phyloP scores from a whole-genome alignment of 75 land plant species.

The Sequoia sempervirens region DNA sequence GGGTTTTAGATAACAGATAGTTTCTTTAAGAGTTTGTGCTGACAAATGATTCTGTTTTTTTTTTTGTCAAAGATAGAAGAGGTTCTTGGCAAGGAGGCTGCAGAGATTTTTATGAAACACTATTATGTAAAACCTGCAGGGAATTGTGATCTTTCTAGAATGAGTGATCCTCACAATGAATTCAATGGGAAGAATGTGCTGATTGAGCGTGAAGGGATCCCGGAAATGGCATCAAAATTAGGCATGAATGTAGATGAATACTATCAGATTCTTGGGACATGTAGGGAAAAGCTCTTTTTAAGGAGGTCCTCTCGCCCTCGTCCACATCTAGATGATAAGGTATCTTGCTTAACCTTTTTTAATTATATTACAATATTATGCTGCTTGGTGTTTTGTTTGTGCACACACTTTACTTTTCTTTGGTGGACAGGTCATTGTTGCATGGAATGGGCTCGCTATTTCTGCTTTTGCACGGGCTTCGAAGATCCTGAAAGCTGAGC shows the following conservation, averaged over 20 bases:
- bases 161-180: slow-evolving; percentile 97
- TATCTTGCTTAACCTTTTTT: slow-evolving; percentile 10
- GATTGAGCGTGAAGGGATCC: slow-evolving; percentile 48
- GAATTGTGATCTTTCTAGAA: slow-evolving; percentile 88
- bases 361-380: background rate
- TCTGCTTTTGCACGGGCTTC: slow-evolving; percentile 96
- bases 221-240: slow-evolving; percentile 61
- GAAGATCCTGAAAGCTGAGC: slow-evolving; percentile 55
- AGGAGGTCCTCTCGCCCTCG: slow-evolving; percentile 65
- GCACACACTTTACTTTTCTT: background rate
- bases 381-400: background rate
- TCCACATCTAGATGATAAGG: slow-evolving; percentile 99
- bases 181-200: slow-evolving; percentile 88
- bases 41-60: background rate
- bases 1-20: background rate
- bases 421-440: slow-evolving; percentile 75
- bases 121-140: slow-evolving; percentile 88
- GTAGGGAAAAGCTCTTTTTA: slow-evolving; percentile 63
- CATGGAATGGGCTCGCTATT: slow-evolving; percentile 98
- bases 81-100: slow-evolving; percentile 65
- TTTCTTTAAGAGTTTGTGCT: background rate
- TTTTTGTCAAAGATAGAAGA: slow-evolving; percentile 66
- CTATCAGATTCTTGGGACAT: slow-evolving; percentile 51
- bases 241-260: slow-evolving; percentile 51
- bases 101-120: slow-evolving; percentile 68